phyloP scores from a whole-genome alignment of 495 filamentous ascomycete species.

The Delitschia confertaspora region DNA sequence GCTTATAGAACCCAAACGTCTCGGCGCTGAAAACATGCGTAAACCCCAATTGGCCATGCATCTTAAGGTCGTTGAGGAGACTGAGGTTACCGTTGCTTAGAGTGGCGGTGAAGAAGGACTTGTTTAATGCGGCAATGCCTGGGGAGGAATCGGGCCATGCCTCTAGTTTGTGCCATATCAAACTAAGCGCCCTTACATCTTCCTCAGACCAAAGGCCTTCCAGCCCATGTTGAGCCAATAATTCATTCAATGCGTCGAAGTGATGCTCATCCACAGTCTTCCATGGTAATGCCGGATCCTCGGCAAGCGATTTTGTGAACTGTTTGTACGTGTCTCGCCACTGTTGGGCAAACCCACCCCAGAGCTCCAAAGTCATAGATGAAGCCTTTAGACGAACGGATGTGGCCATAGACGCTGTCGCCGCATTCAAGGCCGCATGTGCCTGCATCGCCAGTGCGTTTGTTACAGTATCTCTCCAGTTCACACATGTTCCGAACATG shows the following conservation, averaged over 20 bases:
- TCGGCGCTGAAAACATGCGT: conserved; percentile 53
- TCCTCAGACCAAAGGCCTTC: conserved; percentile 49
- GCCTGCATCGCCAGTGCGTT: conserved; percentile 40
- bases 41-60: conserved; percentile 51
- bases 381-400: conserved; percentile 42
- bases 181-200: conserved; percentile 49
- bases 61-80: conserved; percentile 55
- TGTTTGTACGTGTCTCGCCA: conserved; percentile 56
- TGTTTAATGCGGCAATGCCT: conserved; percentile 50
- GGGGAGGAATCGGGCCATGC: conserved; percentile 57
- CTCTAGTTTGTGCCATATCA: conserved; percentile 60
- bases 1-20: conserved; percentile 72
- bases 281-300: conserved; percentile 36
- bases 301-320: conserved; percentile 46
- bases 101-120: conserved; percentile 49
- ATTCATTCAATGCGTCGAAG: conserved; percentile 46
- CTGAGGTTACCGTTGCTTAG: conserved; percentile 66
- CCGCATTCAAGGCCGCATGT: conserved; percentile 37
- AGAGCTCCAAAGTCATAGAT: conserved; percentile 47
- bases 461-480: conserved; percentile 58
- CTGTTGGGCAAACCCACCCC: conserved; percentile 53
- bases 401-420: conserved; percentile 37
- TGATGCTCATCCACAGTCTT: conserved; percentile 56
- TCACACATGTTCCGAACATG: conserved; percentile 69
- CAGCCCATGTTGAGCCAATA: conserved; percentile 49